Evolutionary conservation across 1,139 yeast genomes (phyloP).

Genomic region (Hyphopichia khmerensis): DNA sequence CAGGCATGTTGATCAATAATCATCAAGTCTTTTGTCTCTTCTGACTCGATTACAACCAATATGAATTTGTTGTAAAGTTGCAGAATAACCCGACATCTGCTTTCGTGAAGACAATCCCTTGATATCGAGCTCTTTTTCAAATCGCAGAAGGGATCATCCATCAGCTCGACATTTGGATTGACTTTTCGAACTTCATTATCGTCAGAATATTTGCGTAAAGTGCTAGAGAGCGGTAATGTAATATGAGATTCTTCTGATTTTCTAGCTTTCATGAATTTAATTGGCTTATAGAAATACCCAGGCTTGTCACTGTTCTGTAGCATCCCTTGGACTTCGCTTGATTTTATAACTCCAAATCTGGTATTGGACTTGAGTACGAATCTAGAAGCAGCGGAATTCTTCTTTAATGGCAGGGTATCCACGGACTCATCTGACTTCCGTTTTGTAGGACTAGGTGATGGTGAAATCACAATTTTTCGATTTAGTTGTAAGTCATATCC

Average conservation of each 20-base stretch:
- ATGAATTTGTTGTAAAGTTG: slow-evolving; percentile 67
- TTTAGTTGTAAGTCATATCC: neutral
- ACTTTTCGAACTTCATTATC: neutral
- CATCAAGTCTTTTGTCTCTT: slow-evolving; percentile 21
- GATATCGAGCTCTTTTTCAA: neutral
- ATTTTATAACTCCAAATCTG: neutral
- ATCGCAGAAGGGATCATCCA: neutral
- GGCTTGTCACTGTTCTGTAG: neutral
- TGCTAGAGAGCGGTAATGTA: neutral
- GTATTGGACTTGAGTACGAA: neutral
- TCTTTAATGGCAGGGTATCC: neutral
- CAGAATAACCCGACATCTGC: slow-evolving; percentile 19
- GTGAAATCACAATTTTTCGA: neutral
- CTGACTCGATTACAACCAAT: slow-evolving; percentile 27
- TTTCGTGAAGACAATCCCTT: slow-evolving; percentile 3
- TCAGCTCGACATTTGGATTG: neutral
- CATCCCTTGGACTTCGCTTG: neutral
- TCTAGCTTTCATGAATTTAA: neutral
- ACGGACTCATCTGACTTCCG: neutral
- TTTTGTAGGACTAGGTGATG: slow-evolving; percentile 1
- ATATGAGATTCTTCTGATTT: neutral
- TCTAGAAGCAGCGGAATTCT: neutral
- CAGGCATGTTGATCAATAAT: slow-evolving; percentile 78
- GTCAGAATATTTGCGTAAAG: neutral
- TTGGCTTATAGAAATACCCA: neutral